Base-by-base conservation (phyloP, 331 rosid genomes). In the Stylosanthes scabra region DNA sequence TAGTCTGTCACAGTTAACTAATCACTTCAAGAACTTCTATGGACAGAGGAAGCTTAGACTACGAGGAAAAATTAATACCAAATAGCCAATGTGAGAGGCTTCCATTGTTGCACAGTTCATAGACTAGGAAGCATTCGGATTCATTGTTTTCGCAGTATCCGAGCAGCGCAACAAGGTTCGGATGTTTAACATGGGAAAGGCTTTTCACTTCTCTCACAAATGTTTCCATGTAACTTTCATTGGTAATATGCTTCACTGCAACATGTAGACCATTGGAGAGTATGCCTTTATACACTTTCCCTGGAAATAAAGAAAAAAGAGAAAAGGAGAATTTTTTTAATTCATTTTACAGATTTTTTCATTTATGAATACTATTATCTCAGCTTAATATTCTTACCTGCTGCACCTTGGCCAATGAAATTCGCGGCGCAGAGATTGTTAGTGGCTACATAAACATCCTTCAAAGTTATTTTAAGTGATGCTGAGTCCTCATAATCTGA, bases 51-150 rank as follows among this genome's bases (percentile, higher is more conserved):
- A 28, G 41, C 11, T 13, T 59, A 41, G 67, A 44, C 62, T 61
- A 10, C 25, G 71, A 47, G 29, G 14, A 27, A 9, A 12, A 29
- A 15, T 1, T 2, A 3, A 41, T 78, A 90, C 90, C 91, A 77
- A 88, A 90, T 65, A 90, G 82, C 93, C 91, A 86, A 55, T 90
- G 86, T 46, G 93, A 83, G 71, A 88, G 91, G 89, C 74, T 81
- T 54, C 91, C 91, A 58, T 84, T 80, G 63, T 77, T 85, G 66
- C 90, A 90, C 16, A 86, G 76, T 74, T 90, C 96, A 80, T 90
- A 90, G 50, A 86, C 87, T 16, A 90, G 90, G 82, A 88, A 90
- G 80, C 86, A 81, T 75, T 86, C 90, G 75, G 68, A 83, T 59
- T 60, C 78, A 9, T 40, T 79, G 9, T 40, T 79, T 75, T 79